Evolutionary conservation across 345 rosid genomes (phyloP).

Genomic region (Rhodamnia argentea): DNA sequence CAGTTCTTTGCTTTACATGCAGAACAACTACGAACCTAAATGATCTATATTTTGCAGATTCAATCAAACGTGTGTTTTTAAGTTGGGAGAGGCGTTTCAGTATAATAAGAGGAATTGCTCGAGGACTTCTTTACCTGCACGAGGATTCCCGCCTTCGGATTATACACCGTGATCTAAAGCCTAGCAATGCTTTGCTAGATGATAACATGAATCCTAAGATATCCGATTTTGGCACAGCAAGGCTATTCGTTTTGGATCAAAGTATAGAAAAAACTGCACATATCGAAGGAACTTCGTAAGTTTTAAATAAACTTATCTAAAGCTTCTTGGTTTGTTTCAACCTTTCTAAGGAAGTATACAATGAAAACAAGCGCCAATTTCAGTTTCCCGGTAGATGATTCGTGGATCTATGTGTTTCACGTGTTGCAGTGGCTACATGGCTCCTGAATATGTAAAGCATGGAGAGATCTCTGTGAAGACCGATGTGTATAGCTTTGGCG

Average conservation of each 20-base stretch:
- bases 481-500: not conserved
- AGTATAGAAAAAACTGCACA: not conserved
- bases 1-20: no score
- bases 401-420: not conserved
- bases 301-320: not conserved
- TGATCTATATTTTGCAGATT: not conserved
- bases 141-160: not conserved
- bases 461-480: not conserved
- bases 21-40: not conserved
- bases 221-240: not conserved
- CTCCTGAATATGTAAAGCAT: not conserved
- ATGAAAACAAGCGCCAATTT: no score
- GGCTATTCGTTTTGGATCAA: not conserved
- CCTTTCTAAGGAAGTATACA: no score
- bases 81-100: not conserved
- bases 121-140: not conserved
- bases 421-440: not conserved
- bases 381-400: not conserved
- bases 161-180: not conserved
- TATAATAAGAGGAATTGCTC: not conserved
- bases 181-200: not conserved
- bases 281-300: not conserved
- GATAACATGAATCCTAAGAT: not conserved
- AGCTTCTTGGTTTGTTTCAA: no score
- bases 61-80: not conserved